Base-by-base conservation (phyloP, 2,329 filamentous ascomycete genomes). In the Trichophyton verrucosum region DNA sequence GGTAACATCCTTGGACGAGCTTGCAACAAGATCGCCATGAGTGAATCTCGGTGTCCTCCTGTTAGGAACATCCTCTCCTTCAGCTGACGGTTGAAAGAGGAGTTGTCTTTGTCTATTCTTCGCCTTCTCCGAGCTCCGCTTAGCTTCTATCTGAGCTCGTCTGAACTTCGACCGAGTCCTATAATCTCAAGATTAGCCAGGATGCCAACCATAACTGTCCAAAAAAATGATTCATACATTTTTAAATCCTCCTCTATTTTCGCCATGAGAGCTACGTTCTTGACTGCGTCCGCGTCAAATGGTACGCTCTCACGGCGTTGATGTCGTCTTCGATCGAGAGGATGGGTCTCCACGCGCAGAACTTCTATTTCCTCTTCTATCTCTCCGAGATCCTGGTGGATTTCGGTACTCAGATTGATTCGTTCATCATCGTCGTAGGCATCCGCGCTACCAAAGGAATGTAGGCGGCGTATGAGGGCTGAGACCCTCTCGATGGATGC, bases 331-430 rank as follows among this genome's bases (percentile, higher is more conserved):
- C 57, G 72, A 40, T 82, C 78, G 27, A 91, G 74, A 67, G 89
- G 89, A 63, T 87, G 82, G 30, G 89, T 59, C 44, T 96, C 91
- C 70, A 94, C 89, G 56, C 79, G 79, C 38, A 96, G 71, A 17
- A 94, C 74, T 72, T 95, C 91, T 65, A 94, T 82, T 62, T 95
- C 89, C 64, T 95, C 89, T 67, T 95, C 86, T 57, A 88, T 83
- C 61, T 88, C 86, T 66, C 89, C 86, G 63, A 96, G 75, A 17
- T 82, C 82, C 68, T 89, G 85, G 66, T 87, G 85, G 64, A 96
- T 95, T 72, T 96, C 91, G 22, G 83, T 80, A 65, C 84, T 83
- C 38, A 96, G 81, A 74, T 96, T 91, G 20, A 86, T 73, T 61
- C 86, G 83, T 4, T 80, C 78, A 64, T 83, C 80, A 77, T 86